phyloP scores from a whole-genome alignment of 176 grass and related monocot species.

The Zoysia pacifica region DNA sequence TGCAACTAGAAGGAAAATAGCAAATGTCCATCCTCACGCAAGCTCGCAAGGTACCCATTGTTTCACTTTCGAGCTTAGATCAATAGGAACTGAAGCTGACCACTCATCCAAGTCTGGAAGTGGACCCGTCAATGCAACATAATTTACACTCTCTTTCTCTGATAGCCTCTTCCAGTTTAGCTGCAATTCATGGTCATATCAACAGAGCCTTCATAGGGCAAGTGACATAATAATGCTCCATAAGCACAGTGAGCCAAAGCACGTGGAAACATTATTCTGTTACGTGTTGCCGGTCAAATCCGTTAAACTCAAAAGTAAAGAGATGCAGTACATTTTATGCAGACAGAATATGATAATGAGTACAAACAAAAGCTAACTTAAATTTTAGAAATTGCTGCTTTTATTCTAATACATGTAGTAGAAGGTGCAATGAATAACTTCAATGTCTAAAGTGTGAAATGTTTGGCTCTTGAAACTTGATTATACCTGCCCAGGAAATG shows the following conservation, averaged over 20 bases:
- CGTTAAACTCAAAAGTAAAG: neutral
- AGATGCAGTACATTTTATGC: neutral
- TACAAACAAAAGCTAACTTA: neutral
- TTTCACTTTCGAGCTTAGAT: slow-evolving; percentile 71
- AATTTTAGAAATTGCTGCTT: neutral
- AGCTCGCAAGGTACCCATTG: slow-evolving; percentile 60
- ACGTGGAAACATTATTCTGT: neutral
- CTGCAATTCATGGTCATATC: slow-evolving; percentile 42
- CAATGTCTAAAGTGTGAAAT: neutral
- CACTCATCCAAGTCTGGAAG: slow-evolving; percentile 78
- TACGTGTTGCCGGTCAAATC: neutral
- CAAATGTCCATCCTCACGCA: slow-evolving; percentile 31
- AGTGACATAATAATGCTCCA: neutral
- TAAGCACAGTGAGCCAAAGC: neutral
- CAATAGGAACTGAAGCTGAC: slow-evolving; percentile 59
- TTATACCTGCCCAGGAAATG: slow-evolving; percentile 77
- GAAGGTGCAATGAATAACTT: neutral
- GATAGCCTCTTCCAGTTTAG: slow-evolving; percentile 79
- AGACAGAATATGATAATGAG: neutral
- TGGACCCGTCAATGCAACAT: slow-evolving; percentile 77
- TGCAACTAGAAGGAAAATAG: slow-evolving; percentile 23
- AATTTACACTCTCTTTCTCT: slow-evolving; percentile 78
- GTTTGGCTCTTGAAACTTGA: neutral
- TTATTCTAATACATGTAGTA: slow-evolving; percentile 8
- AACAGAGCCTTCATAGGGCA: slow-evolving; percentile 2